Conservation (phyloP, 176 grass and related monocot genomes). For the Chrysopogon serrulatus region DNA sequence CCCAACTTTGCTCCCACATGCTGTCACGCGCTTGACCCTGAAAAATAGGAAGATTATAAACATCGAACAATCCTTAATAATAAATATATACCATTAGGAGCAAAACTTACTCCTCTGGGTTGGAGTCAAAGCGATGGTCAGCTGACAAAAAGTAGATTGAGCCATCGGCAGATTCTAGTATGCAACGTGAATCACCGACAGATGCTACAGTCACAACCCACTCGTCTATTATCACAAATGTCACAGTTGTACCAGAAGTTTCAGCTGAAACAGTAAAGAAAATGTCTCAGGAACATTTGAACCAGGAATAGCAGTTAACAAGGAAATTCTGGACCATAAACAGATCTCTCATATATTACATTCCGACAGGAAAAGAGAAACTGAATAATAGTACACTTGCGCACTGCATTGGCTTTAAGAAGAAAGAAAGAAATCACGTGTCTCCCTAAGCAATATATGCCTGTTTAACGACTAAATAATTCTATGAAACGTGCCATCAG, state of each 20-base stretch:
- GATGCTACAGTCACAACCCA: slow-evolving; percentile 95
- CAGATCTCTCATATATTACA: neutral
- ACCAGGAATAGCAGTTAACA: neutral
- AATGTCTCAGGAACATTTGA: neutral
- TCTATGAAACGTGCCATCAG: neutral
- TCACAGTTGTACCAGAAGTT: slow-evolving; percentile 82
- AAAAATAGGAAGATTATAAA: slow-evolving; percentile 17
- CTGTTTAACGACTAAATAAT: neutral
- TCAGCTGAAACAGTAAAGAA: slow-evolving; percentile 45
- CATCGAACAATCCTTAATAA: neutral
- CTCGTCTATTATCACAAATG: slow-evolving; percentile 92
- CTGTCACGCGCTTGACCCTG: slow-evolving; percentile 81
- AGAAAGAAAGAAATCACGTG: neutral
- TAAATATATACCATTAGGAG: neutral
- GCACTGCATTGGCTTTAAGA: neutral
- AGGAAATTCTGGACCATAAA: neutral
- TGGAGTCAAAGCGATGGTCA: slow-evolving; percentile 88
- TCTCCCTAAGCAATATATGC: neutral
- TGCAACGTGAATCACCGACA: slow-evolving; percentile 85
- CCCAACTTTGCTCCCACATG: slow-evolving; percentile 82
- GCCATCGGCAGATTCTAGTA: slow-evolving; percentile 86
- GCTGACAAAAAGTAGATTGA: slow-evolving; percentile 70
- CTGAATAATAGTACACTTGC: neutral
- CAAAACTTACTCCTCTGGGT: slow-evolving; percentile 75
- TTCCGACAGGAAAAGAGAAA: neutral